Evolutionary conservation across 2,329 filamentous ascomycete species (phyloP).

Genomic region (Diaporthe velutina): DNA sequence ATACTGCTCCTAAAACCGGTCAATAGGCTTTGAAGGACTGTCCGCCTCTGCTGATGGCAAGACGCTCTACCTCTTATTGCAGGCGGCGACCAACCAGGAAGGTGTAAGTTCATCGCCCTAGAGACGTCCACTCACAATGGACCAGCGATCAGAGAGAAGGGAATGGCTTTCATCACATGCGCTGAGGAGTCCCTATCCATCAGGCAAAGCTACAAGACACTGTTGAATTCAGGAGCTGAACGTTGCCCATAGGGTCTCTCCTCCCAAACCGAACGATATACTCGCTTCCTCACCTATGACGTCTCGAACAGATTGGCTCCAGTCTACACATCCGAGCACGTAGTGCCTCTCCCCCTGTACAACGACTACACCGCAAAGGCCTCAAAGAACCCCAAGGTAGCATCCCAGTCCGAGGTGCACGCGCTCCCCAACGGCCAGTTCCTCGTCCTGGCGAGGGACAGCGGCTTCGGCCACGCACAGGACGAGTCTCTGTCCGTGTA

Average conservation of each 20-base stretch:
- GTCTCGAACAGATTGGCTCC: conserved; percentile 50
- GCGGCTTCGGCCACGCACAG: conserved; percentile 69
- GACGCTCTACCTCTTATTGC: conserved; percentile 74
- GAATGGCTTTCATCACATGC: too few species aligned
- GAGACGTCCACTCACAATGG: neutral
- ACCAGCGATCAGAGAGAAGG: neutral
- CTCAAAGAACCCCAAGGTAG: conserved; percentile 55
- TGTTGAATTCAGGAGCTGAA: neutral
- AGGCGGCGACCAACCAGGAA: conserved; percentile 74
- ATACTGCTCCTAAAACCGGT: neutral
- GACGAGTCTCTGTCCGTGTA: conserved; percentile 68
- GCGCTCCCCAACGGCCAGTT: conserved; percentile 74
- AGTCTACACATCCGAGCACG: conserved; percentile 70
- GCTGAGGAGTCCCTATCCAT: too few species aligned
- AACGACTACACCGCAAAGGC: conserved; percentile 62
- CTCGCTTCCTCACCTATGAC: conserved; percentile 73
- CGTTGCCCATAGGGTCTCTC: neutral
- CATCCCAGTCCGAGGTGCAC: conserved; percentile 78
- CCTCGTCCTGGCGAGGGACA: conserved; percentile 75
- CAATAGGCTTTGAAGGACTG: conserved; percentile 73
- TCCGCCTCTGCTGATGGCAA: conserved; percentile 73
- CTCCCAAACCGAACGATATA: conserved; percentile 54
- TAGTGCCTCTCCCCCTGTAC: conserved; percentile 74
- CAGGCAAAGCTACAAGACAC: too few species aligned
- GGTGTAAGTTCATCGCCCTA: conserved; percentile 56